These are phyloP conservation scores for Yamadazyma membranifaciens DNA, from an alignment of 1,139 yeast species.

Conservation along the genomic window DNA sequence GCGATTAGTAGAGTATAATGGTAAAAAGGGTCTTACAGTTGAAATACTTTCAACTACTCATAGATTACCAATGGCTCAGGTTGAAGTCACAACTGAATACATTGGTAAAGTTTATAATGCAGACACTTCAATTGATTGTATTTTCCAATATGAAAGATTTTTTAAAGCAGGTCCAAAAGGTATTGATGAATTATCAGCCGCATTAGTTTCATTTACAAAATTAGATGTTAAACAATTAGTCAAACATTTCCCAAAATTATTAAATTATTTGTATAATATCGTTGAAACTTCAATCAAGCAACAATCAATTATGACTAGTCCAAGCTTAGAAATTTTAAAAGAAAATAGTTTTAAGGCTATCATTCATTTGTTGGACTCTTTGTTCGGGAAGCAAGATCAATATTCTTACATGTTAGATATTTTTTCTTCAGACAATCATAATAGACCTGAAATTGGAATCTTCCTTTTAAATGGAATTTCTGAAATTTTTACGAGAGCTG, in stretches of 20 bases:
- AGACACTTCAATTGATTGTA: conserved; percentile 55
- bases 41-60: conserved; percentile 36
- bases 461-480: conserved; percentile 47
- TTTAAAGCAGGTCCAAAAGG: conserved; percentile 44
- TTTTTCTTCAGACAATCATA: conserved; percentile 34
- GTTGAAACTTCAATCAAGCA: conserved; percentile 28
- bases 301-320: conserved; percentile 16
- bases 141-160: conserved; percentile 55
- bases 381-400: conserved; percentile 67
- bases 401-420: conserved; percentile 55
- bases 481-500: conserved; percentile 48
- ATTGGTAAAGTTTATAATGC: conserved; percentile 69
- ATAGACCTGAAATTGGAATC: conserved; percentile 51
- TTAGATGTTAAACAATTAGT: conserved; percentile 49
- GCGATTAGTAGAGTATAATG: conserved; percentile 41
- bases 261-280: conserved; percentile 44
- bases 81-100: conserved; percentile 63
- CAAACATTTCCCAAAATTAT: conserved; percentile 54
- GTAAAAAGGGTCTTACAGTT: conserved; percentile 33
- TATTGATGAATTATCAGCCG: conserved; percentile 42
- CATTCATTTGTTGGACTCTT: conserved; percentile 58
- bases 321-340: conserved; percentile 32
- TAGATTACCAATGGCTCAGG: conserved; percentile 44
- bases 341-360: conserved; percentile 52
- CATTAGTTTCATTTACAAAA: conserved; percentile 40